phyloP scores from a whole-genome alignment of 495 filamentous ascomycete species.

The Penicillium cataractarum region DNA sequence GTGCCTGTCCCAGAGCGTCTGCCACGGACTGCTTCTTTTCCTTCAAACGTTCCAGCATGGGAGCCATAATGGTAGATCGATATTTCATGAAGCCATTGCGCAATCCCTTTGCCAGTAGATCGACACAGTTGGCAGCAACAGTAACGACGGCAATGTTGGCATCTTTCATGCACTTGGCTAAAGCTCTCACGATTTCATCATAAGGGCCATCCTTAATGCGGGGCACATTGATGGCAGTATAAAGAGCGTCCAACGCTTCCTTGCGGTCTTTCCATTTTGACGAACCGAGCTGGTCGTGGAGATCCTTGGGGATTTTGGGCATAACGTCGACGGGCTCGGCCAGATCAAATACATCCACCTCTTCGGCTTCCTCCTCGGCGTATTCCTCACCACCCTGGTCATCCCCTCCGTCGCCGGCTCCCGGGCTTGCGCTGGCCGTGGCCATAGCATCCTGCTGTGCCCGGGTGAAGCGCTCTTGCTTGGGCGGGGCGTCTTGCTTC shows the following conservation, averaged over 20 bases:
- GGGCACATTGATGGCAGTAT: conserved; percentile 77
- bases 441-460: conserved; percentile 86
- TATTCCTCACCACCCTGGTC: conserved; percentile 61
- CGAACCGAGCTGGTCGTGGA: conserved; percentile 79
- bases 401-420: conserved; percentile 48
- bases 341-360: conserved; percentile 83
- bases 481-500: conserved; percentile 83
- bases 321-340: conserved; percentile 88
- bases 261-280: conserved; percentile 99
- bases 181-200: conserved; percentile 74
- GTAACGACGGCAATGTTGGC: conserved; percentile 96
- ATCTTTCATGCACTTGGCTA: conserved; percentile 98
- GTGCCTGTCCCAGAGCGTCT: conserved; percentile 80
- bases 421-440: conserved; percentile 61
- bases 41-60: conserved; percentile 93
- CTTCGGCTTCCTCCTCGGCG: conserved; percentile 69
- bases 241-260: conserved; percentile 85
- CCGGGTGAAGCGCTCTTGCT: conserved; percentile 86
- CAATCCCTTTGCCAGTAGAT: conserved; percentile 87
- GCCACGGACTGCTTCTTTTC: conserved; percentile 93
- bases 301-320: conserved; percentile 79
- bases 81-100: conserved; percentile 80
- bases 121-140: conserved; percentile 91
- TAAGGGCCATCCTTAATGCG: conserved; percentile 91
- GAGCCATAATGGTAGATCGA: conserved; percentile 73